These are phyloP conservation scores for Diaporthe capsici DNA, from an alignment of 2,329 filamentous ascomycete genomes.

Conservation along the genomic window DNA sequence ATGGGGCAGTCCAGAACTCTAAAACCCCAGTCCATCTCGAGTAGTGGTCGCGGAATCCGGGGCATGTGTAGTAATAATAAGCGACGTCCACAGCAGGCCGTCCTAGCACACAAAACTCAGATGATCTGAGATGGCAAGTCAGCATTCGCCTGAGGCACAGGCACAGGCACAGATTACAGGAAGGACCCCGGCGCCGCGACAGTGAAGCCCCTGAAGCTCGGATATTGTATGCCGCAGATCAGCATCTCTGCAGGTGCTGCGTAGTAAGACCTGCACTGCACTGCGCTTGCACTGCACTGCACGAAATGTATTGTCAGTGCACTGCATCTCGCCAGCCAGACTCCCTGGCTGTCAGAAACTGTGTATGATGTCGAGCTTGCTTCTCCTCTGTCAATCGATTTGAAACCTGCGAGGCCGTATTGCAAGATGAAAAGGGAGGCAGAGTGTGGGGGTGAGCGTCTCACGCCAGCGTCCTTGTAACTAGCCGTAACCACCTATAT, in stretches of 20 bases:
- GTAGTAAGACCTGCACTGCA: slow-evolving; percentile 14
- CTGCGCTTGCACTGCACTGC: slow-evolving; percentile 2
- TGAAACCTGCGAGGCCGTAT: slow-evolving; percentile 15
- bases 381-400: slow-evolving; percentile 5
- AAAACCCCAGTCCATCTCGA: not conserved
- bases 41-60: slow-evolving; percentile 14
- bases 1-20: slow-evolving; percentile 8
- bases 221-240: slow-evolving; percentile 33
- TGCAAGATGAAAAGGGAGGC: slow-evolving; percentile 3
- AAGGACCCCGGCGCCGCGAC: not conserved
- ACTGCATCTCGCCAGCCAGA: slow-evolving; percentile 12
- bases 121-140: not conserved
- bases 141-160: not conserved
- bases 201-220: slow-evolving; percentile 26
- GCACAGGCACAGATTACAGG: slow-evolving; percentile 1
- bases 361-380: slow-evolving; percentile 5
- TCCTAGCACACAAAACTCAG: not conserved
- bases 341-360: not conserved
- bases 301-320: slow-evolving; percentile 25
- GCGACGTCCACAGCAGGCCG: not conserved
- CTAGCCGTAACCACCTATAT: not conserved
- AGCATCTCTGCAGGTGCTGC: slow-evolving; percentile 23
- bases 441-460: slow-evolving; percentile 12
- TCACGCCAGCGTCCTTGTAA: slow-evolving; percentile 2
- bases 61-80: not conserved